A percentile compares a stretch with the other conserved stretches of the same genome.
Conservation (phyloP, 78 protist species). For the Neovahlkampfia damariscottae region DNA sequence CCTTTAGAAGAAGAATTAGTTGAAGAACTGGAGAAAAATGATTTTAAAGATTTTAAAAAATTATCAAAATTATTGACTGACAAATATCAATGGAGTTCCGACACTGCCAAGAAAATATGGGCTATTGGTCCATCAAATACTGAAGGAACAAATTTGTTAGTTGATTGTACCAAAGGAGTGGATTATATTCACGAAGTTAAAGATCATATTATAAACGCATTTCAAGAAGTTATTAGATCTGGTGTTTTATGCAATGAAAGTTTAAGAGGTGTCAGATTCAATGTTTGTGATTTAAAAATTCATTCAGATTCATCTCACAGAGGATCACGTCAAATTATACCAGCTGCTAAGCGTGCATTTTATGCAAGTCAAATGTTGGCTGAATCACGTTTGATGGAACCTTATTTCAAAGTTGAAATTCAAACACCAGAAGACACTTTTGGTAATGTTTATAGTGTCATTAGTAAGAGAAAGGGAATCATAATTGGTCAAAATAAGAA, state of each 20-base stretch:
- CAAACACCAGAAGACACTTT: constrained; percentile 56
- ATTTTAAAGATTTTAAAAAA: constrained; percentile 60
- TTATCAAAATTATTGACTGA: constrained; percentile 60
- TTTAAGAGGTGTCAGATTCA: constrained; percentile 86
- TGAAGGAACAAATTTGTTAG: constrained; percentile 85
- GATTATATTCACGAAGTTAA: constrained; percentile 93
- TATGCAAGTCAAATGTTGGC: constrained; percentile 77
- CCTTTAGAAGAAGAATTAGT: constrained; percentile 86
- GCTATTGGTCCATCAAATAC: constrained; percentile 95
- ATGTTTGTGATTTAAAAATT: constrained; percentile 82
- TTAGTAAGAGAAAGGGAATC: constrained; percentile 81
- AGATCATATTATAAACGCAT: constrained; percentile 86
- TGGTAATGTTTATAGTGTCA: constrained; percentile 83
- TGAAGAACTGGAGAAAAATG: constrained; percentile 65
- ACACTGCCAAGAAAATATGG: constrained; percentile 90
- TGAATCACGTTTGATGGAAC: constrained; percentile 82
- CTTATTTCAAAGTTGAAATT: constrained; percentile 86
- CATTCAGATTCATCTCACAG: constrained; percentile 99
- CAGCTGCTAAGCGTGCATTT: constrained; percentile 75
- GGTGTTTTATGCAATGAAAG: constrained; percentile 95
- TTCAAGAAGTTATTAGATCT: constrained; percentile 86
- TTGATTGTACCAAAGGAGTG: constrained; percentile 78
- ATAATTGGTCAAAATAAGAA: constrained; percentile 79
- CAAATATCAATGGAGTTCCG: constrained; percentile 67
- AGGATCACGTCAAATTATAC: constrained; percentile 88